Conservation (phyloP, 202 grass and related monocot species). For the Sporobolus alterniflorus region DNA sequence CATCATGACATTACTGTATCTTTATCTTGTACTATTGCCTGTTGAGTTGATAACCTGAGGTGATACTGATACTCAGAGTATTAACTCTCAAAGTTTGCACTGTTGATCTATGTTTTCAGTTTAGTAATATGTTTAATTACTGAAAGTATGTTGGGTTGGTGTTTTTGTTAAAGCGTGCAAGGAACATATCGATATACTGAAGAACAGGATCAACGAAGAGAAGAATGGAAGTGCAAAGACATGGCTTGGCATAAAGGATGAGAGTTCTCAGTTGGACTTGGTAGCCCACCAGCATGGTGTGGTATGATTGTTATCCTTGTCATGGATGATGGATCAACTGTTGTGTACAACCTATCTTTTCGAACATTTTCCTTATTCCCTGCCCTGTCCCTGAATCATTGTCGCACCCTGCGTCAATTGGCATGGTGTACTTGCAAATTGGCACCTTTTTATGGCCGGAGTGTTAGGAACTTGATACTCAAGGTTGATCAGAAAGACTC, state of each 20-base stretch:
- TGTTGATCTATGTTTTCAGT: slow-evolving; percentile 2
- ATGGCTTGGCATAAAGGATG: slow-evolving; percentile 70
- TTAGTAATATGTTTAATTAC: slow-evolving; percentile 29
- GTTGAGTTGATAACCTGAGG: slow-evolving; percentile 9
- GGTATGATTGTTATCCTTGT: slow-evolving; percentile 61
- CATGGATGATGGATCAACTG: neutral
- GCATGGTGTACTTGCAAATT: too few relatives aligned
- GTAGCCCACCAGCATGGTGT: slow-evolving; percentile 94
- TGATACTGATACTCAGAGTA: neutral
- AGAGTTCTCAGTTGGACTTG: slow-evolving; percentile 74
- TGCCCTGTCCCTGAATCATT: neutral
- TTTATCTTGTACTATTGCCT: neutral
- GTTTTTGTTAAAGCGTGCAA: slow-evolving; percentile 95
- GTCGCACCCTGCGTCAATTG: neutral
- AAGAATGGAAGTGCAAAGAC: slow-evolving; percentile 57
- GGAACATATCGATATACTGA: slow-evolving; percentile 94
- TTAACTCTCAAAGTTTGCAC: slow-evolving; percentile 6
- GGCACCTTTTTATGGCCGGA: neutral
- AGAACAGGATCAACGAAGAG: slow-evolving; percentile 86
- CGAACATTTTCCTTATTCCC: too few relatives aligned
- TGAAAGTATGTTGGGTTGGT: slow-evolving; percentile 60
- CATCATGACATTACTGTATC: neutral
- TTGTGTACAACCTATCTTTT: neutral
- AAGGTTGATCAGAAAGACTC: neutral
- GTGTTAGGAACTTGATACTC: neutral